Percentiles rank a stretch among this genome's conserved stretches.
Evolutionary conservation across 1,284 basidiomycete genomes (phyloP).

Genomic region (Leccinum subspadiceum): DNA sequence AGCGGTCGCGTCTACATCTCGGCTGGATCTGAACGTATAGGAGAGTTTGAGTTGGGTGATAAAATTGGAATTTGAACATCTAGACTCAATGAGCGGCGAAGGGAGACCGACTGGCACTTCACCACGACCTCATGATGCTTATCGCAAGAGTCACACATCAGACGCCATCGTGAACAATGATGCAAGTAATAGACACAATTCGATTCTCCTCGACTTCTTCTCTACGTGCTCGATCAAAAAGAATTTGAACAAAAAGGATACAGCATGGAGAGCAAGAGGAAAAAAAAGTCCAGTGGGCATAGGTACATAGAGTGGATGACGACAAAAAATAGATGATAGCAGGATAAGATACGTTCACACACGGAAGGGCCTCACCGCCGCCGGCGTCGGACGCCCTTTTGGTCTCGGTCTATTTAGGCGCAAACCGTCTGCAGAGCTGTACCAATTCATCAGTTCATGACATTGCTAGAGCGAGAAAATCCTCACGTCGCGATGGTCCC

Average conservation of each 20-base stretch:
- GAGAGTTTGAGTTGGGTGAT: too few species aligned
- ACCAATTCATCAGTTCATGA: too few species aligned
- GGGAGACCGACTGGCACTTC: background rate
- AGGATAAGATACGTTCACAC: conserved; percentile 12
- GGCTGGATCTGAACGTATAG: too few species aligned
- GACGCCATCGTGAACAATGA: conserved; percentile 1
- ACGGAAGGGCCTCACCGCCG: conserved; percentile 23
- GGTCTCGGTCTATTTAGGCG: too few species aligned
- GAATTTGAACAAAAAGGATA: conserved; percentile 2
- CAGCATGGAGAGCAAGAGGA: conserved; percentile 9
- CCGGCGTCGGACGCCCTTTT: background rate
- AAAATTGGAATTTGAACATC: too few species aligned
- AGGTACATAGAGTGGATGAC: background rate
- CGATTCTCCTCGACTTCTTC: background rate
- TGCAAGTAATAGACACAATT: conserved; percentile 3
- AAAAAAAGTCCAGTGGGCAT: conserved; percentile 13
- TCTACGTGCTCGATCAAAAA: conserved; percentile 6
- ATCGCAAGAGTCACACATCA: background rate
- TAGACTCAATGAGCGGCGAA: too few species aligned
- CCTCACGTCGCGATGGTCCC: conserved; percentile 52
- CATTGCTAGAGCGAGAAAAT: too few species aligned
- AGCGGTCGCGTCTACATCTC: too few species aligned
- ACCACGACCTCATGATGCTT: background rate
- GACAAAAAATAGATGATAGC: background rate
- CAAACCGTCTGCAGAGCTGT: too few species aligned